Evolutionary conservation across 2,329 filamentous ascomycete species (phyloP).

Genomic region (Botrytis medusae): DNA sequence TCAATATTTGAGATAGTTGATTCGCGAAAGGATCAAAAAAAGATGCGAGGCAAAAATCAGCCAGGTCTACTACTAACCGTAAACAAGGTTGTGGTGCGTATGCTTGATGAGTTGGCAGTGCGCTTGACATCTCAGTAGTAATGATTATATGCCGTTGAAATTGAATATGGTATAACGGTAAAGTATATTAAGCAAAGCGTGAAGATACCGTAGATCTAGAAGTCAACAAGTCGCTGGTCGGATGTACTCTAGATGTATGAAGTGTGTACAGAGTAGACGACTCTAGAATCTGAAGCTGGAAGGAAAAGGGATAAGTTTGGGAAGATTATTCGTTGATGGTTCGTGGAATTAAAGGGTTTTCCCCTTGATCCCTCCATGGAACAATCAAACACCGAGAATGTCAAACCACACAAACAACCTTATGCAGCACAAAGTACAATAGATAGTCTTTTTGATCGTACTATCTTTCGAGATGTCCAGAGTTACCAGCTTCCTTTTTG

Average conservation of each 20-base stretch:
- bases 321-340: not conserved
- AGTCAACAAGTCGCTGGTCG: not conserved
- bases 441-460: not conserved
- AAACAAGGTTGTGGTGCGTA: slow-evolving; percentile 43
- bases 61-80: slow-evolving; percentile 35
- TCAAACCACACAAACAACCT: not conserved
- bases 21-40: slow-evolving; percentile 30
- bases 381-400: slow-evolving; percentile 2
- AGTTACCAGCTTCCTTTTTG: not conserved
- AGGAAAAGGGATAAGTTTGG: not conserved
- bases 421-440: slow-evolving; percentile 1
- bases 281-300: not conserved
- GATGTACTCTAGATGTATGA: slow-evolving; percentile 5
- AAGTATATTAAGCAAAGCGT: slow-evolving; percentile 38
- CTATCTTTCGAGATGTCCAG: not conserved
- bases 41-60: slow-evolving; percentile 34
- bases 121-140: slow-evolving; percentile 44
- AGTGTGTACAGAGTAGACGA: not conserved
- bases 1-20: slow-evolving; percentile 24
- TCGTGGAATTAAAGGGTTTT: not conserved
- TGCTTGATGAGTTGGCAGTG: slow-evolving; percentile 49
- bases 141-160: slow-evolving; percentile 49
- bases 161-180: slow-evolving; percentile 42
- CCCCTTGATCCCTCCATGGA: not conserved
- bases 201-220: slow-evolving; percentile 25